Conservation (phyloP, 2,329 filamentous ascomycete genomes). For the Dactylellina sp. region DNA sequence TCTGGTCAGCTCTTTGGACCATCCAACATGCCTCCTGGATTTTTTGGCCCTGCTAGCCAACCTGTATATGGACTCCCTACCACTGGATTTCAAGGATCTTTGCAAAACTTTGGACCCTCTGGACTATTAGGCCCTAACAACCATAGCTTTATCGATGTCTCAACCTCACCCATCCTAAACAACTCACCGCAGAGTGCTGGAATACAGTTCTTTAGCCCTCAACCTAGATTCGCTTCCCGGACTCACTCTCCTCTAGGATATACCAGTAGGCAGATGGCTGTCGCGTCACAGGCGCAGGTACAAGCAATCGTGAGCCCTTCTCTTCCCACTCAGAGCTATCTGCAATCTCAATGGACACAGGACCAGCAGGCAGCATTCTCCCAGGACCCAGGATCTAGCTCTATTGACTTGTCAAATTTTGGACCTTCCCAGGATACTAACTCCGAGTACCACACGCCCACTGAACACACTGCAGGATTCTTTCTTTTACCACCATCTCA, state of each 20-base stretch:
- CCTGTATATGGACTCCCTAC: slow-evolving; percentile 30
- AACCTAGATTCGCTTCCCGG: slow-evolving; percentile 25
- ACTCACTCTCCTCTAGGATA: slow-evolving; percentile 48
- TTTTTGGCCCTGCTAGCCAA: slow-evolving; percentile 34
- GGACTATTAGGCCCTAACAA: slow-evolving; percentile 28
- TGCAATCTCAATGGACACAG: slow-evolving; percentile 27
- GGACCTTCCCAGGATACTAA: slow-evolving; percentile 28
- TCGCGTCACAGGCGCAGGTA: slow-evolving; percentile 1
- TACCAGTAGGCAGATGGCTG: slow-evolving; percentile 18
- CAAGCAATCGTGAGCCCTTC: background rate
- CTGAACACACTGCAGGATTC: slow-evolving; percentile 33
- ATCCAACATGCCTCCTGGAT: slow-evolving; percentile 24
- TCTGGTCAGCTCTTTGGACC: slow-evolving; percentile 38
- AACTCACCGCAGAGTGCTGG: slow-evolving; percentile 36
- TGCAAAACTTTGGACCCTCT: slow-evolving; percentile 36
- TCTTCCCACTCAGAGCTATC: slow-evolving; percentile 1
- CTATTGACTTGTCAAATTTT: slow-evolving; percentile 17
- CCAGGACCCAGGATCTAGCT: slow-evolving; percentile 30
- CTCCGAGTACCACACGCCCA: slow-evolving; percentile 42
- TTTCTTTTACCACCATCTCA: slow-evolving; percentile 11
- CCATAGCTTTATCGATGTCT: slow-evolving; percentile 34
- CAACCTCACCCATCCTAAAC: slow-evolving; percentile 37
- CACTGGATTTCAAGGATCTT: slow-evolving; percentile 24
- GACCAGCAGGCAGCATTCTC: slow-evolving; percentile 19
- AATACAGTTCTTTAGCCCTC: slow-evolving; percentile 34